Conservation (phyloP, 2,329 filamentous ascomycete genomes). For the Fusarium sp. region DNA sequence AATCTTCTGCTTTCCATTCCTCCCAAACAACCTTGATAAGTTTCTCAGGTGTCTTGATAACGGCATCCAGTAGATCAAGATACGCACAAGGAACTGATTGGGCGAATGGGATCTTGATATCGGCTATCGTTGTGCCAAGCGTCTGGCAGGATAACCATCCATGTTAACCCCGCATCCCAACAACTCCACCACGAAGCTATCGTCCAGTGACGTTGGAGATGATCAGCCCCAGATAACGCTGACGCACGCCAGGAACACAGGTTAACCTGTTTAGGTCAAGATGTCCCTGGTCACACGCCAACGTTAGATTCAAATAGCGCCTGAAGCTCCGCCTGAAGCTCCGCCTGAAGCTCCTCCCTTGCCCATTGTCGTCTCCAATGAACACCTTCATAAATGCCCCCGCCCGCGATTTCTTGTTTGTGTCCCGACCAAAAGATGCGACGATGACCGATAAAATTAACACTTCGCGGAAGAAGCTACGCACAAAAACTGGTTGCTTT, state of each 20-base stretch:
- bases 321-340: too few relatives aligned
- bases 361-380: accelerated
- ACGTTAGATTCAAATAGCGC: neutral
- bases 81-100: neutral
- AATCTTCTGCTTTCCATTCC: too few relatives aligned
- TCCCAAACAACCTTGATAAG: neutral
- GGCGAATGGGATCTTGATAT: neutral
- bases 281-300: neutral
- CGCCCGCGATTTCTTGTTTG: neutral
- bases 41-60: neutral
- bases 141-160: neutral
- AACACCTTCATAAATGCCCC: neutral
- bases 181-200: neutral
- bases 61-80: neutral
- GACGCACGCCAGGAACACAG: neutral
- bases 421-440: neutral
- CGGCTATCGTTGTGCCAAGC: neutral
- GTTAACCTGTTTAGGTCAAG: neutral
- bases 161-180: neutral
- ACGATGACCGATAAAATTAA: neutral
- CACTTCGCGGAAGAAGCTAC: constrained; percentile 3
- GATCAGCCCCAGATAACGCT: neutral
- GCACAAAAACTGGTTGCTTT: constrained; percentile 34
- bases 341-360: neutral
- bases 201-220: neutral